Evolutionary conservation across 1,284 basidiomycete genomes (phyloP).

Genomic region (Pseudozyma hubeiensis): DNA sequence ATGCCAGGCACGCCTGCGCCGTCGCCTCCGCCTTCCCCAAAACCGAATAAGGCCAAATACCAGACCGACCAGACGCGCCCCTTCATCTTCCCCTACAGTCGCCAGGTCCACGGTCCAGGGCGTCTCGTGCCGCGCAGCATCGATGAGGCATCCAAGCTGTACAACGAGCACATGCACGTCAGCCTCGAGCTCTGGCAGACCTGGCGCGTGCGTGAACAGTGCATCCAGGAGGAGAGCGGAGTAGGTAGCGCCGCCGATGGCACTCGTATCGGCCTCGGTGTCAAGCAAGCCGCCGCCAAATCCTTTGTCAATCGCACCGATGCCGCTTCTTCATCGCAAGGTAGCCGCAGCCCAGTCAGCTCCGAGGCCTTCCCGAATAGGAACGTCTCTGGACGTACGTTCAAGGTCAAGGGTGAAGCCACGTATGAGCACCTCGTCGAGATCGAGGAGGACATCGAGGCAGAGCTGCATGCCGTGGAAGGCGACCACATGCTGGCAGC

Average conservation of each 20-base stretch:
- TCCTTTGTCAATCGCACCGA: constrained; percentile 37
- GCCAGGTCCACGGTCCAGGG: constrained; percentile 67
- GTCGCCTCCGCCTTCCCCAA: constrained; percentile 83
- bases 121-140: constrained; percentile 89
- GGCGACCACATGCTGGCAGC: constrained; percentile 61
- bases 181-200: constrained; percentile 90
- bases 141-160: constrained; percentile 92
- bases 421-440: constrained; percentile 60
- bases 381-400: constrained; percentile 30
- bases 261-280: constrained; percentile 49
- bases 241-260: constrained; percentile 76
- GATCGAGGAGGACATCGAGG: constrained; percentile 55
- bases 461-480: constrained; percentile 51
- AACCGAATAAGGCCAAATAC: constrained; percentile 97
- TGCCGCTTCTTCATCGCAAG: constrained; percentile 51
- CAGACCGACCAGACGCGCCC: constrained; percentile 96
- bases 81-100: constrained; percentile 91
- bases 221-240: constrained; percentile 91
- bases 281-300: constrained; percentile 26
- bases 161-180: constrained; percentile 89
- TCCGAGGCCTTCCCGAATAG: constrained; percentile 44
- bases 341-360: constrained; percentile 56
- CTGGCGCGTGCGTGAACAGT: constrained; percentile 94
- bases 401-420: constrained; percentile 58
- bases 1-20: constrained; percentile 77